Conservation (phyloP, 108 stramenopile species). For the Craspedostauros australis region DNA sequence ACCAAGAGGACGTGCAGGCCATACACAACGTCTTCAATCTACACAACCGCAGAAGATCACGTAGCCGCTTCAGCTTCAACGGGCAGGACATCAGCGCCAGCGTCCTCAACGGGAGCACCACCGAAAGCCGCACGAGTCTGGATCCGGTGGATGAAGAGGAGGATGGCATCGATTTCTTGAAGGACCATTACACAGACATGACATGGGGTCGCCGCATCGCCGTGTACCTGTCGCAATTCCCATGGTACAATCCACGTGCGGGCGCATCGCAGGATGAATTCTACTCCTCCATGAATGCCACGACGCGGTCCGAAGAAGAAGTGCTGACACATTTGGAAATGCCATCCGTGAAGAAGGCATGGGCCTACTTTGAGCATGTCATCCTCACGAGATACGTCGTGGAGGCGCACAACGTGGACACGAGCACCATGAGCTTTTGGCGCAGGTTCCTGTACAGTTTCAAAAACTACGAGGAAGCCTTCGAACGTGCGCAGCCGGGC, state of each 20-base stretch:
- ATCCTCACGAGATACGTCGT: constrained; percentile 58
- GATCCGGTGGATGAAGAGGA: too few species aligned
- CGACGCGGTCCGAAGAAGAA: not conserved
- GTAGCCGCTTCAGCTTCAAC: constrained; percentile 6
- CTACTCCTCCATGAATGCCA: not conserved
- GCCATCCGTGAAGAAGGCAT: constrained; percentile 53
- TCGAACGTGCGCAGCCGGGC: constrained; percentile 58
- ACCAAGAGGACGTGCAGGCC: too few species aligned
- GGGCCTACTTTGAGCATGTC: constrained; percentile 89
- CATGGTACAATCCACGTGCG: constrained; percentile 68
- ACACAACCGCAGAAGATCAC: too few species aligned
- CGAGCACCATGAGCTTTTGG: constrained; percentile 5
- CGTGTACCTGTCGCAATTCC: constrained; percentile 27
- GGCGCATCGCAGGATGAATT: not conserved
- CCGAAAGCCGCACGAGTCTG: too few species aligned
- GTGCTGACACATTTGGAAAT: not conserved
- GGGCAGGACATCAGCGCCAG: too few species aligned
- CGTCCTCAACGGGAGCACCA: too few species aligned
- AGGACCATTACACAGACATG: constrained; percentile 49
- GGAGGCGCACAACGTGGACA: constrained; percentile 10
- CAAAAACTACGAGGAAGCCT: constrained; percentile 29
- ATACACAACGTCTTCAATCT: too few species aligned
- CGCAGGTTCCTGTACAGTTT: constrained; percentile 10
- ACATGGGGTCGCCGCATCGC: constrained; percentile 65
- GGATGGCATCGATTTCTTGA: constrained; percentile 30